Base-by-base conservation (phyloP, 768 basidiomycete species). In the Paxillus rubicundulus region DNA sequence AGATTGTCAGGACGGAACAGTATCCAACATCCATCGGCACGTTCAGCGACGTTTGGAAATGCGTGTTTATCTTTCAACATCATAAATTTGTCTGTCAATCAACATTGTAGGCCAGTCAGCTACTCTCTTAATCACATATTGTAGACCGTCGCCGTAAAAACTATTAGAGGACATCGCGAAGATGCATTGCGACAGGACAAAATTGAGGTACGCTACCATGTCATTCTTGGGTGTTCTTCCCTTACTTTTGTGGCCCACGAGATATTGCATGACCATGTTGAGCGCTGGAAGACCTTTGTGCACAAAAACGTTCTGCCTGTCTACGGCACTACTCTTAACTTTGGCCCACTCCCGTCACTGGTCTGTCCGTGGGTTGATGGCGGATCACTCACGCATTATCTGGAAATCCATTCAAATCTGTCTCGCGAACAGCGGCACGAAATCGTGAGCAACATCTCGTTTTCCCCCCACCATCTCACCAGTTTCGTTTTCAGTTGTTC, bases 301-400 rank as follows among this genome's bases (percentile, higher is more conserved):
- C 72, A 72, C 30, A 54, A 61, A 2, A 58, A 62, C 45, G 54
- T 72, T 8, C 28, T 70, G 9, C 65, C 63, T 21, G 54, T 72
- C 3, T 64, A 59, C 50, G 70, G 70, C 2, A 56, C 66, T 40
- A 63, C 50, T 10, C 52, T 55, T 5, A 66, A 63, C 24, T 72
- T 72, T 43, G 69, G 71, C 18, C 52, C 41, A 36, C 59, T 67
- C 32, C 59, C 58, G 7, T 67, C 70, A 5, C 63, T 72, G 66
- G 68, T 72, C 39, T 68, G 63, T 42, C 70, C 68, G 3, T 72
- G 70, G 70, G 24, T 68, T 6, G 67, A 66, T 47, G 63, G 63
- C 8, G 71, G 70, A 24, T 58, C 59, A 3, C 45, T 71, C 5
- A 61, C 53, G 5, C 54, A 42, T 33, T 63, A 66, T 50, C 59